Evolutionary conservation across 495 filamentous ascomycete species (phyloP).

Genomic region (Xylaria cubensis): DNA sequence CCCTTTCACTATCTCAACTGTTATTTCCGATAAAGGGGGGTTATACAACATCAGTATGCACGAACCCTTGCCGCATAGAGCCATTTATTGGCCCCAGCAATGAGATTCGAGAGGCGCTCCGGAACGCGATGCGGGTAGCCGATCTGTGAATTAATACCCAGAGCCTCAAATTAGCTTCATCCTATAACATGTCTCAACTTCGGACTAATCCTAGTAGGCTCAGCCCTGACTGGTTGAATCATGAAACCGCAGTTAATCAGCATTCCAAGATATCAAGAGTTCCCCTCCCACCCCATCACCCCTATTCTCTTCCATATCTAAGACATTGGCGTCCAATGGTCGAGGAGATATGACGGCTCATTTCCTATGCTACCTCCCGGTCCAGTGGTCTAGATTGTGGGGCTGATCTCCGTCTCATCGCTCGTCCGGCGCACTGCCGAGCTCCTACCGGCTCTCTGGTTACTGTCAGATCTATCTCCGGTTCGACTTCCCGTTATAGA

Average conservation of each 20-base stretch:
- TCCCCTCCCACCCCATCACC: background rate
- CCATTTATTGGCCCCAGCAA: background rate
- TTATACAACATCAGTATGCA: background rate
- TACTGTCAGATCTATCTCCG: conserved; percentile 18
- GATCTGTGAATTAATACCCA: background rate
- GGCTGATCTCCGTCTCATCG: background rate
- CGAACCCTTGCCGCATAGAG: background rate
- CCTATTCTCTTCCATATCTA: background rate
- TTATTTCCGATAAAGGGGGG: background rate
- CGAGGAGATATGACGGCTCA: background rate
- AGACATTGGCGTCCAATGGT: conserved; percentile 5
- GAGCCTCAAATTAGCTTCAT: conserved; percentile 14
- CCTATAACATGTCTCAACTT: background rate
- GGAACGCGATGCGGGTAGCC: conserved; percentile 5
- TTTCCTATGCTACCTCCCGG: conserved; percentile 1
- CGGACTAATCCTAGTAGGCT: background rate
- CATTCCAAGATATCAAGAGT: background rate
- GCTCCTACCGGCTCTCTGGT: conserved; percentile 19
- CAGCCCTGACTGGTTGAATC: background rate
- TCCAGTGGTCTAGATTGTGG: conserved; percentile 2
- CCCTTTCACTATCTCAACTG: background rate
- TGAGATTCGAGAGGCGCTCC: background rate
- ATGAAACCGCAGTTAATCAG: background rate
- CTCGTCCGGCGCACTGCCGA: conserved; percentile 18
- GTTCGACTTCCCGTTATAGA: conserved; percentile 18